Conservation (phyloP, 139 green algal species). For the Yamagishiella unicocca region DNA sequence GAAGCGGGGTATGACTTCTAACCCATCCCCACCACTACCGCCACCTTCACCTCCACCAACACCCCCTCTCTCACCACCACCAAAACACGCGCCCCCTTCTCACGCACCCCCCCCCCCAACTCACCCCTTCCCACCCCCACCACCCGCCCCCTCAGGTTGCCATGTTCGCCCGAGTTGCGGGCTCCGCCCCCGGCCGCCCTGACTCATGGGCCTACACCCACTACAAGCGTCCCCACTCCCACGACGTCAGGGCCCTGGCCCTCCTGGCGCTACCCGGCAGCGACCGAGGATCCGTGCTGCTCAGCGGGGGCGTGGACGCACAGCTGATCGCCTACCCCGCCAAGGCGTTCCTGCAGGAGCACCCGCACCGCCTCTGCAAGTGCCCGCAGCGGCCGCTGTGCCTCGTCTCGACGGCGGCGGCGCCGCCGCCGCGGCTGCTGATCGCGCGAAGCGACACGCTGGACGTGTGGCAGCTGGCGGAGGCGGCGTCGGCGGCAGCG, state of each 20-base stretch:
- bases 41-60: too few species aligned
- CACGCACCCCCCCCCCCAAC: too few species aligned
- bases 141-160: too few species aligned
- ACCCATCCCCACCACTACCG: too few species aligned
- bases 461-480: conserved; percentile 48
- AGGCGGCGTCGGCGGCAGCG: not conserved
- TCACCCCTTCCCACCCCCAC: too few species aligned
- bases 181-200: not conserved
- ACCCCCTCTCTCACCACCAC: too few species aligned
- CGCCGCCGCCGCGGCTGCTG: conserved; percentile 10
- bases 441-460: conserved; percentile 48
- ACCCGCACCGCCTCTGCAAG: conserved; percentile 71
- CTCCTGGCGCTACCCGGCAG: conserved; percentile 51
- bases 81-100: too few species aligned
- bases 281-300: conserved; percentile 48
- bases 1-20: too few species aligned
- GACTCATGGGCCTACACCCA: conserved; percentile 81
- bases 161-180: conserved; percentile 57
- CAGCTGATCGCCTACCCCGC: conserved; percentile 62
- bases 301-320: conserved; percentile 80
- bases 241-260: conserved; percentile 85
- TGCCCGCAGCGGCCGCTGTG: conserved; percentile 78
- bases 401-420: conserved; percentile 22
- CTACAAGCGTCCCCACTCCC: conserved; percentile 86
- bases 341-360: conserved; percentile 59